phyloP scores from a whole-genome alignment of 2,329 filamentous ascomycete genomes.

The Biscogniauxia sp. region DNA sequence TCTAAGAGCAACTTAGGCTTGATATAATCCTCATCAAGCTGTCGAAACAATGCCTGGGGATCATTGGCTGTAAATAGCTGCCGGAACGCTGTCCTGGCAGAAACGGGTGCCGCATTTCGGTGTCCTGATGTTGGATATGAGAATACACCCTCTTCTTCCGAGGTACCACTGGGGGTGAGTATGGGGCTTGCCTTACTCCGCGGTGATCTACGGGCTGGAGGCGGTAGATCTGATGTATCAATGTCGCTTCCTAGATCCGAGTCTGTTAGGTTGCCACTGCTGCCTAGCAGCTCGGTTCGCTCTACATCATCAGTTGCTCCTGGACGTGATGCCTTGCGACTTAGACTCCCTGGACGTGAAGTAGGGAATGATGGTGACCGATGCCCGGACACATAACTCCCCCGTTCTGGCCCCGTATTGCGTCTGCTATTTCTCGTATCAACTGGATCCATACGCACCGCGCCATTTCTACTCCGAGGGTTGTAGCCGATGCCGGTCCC shows the following conservation, averaged over 20 bases:
- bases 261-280: conserved; percentile 46
- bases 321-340: conserved; percentile 49
- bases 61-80: conserved; percentile 84
- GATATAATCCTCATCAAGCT: conserved; percentile 93
- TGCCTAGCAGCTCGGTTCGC: conserved; percentile 54
- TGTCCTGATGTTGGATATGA: conserved; percentile 36
- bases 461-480: conserved; percentile 62
- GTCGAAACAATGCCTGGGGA: conserved; percentile 83
- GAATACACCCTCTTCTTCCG: conserved; percentile 33
- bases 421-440: conserved; percentile 29
- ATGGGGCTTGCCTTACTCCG: conserved; percentile 40
- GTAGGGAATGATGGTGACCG: conserved; percentile 45
- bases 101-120: conserved; percentile 48
- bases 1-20: conserved; percentile 88
- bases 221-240: conserved; percentile 65
- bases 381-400: conserved; percentile 54
- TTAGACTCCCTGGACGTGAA: conserved; percentile 47
- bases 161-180: conserved; percentile 29
- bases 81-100: conserved; percentile 72
- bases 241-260: conserved; percentile 63
- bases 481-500: conserved; percentile 75
- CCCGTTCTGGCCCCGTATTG: conserved; percentile 32
- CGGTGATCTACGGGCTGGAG: conserved; percentile 50
- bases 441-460: conserved; percentile 57
- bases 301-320: conserved; percentile 46